Conservation (phyloP, 2,329 filamentous ascomycete genomes). For the Fusarium dimerum region DNA sequence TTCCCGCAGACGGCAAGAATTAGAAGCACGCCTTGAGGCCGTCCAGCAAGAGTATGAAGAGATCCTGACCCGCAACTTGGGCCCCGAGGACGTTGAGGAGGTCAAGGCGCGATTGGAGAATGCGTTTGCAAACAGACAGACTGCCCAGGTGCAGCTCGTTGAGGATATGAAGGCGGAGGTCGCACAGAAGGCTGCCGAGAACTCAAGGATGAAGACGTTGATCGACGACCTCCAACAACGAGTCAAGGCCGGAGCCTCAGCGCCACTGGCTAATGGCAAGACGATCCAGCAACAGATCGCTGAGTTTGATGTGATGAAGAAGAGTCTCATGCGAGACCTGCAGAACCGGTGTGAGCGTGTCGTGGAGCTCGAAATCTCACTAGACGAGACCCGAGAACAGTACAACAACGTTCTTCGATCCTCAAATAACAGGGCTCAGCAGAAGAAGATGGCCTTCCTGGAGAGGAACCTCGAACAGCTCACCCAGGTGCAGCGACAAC, state of each 20-base stretch:
- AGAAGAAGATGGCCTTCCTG: conserved; percentile 99
- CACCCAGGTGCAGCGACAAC: conserved; percentile 93
- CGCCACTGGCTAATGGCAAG: conserved; percentile 77
- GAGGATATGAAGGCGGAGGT: conserved; percentile 78
- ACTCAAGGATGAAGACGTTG: conserved; percentile 75
- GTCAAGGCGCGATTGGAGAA: conserved; percentile 79
- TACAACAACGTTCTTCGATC: conserved; percentile 98
- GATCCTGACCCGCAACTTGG: conserved; percentile 75
- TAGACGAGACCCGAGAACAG: conserved; percentile 96
- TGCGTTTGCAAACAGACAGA: conserved; percentile 74
- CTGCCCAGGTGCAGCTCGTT: conserved; percentile 70
- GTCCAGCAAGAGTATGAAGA: conserved; percentile 85
- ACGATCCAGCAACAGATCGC: conserved; percentile 96
- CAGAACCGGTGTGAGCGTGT: conserved; percentile 98
- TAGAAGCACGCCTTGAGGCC: conserved; percentile 73
- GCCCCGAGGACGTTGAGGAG: conserved; percentile 77
- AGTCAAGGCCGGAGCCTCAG: conserved; percentile 61
- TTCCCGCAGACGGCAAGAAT: conserved; percentile 69
- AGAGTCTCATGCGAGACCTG: conserved; percentile 96
- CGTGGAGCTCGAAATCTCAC: conserved; percentile 94
- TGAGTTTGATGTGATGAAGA: conserved; percentile 99
- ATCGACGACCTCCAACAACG: conserved; percentile 79
- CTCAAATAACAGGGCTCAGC: conserved; percentile 96
- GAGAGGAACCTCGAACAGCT: conserved; percentile 98
- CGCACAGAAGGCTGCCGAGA: conserved; percentile 76